Base-by-base conservation (phyloP, 1,139 yeast genomes). In the Pichia sp. region DNA sequence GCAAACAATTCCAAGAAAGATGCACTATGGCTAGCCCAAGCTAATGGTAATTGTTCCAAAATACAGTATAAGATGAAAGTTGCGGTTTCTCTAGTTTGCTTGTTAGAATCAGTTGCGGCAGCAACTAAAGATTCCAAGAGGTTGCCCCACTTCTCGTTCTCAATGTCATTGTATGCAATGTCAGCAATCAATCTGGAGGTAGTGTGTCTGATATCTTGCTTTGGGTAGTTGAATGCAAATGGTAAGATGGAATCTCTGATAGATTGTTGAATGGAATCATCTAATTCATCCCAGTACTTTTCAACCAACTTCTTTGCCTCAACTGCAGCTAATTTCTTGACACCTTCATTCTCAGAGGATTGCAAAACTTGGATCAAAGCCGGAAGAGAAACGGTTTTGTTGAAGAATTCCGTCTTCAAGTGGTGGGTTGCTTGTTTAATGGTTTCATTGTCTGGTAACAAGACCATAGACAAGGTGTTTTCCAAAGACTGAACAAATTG, bases 321-420 rank as follows among this genome's bases (percentile, higher is more conserved):
- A 42, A 91, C 96, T 44, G 96, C 94, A 14, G 97, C 94, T 47
- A 91, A 69, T 62, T 87, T 96, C 56, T 72, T 74, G 49, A 83
- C 59, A 50, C 77, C 76, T 42, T 69, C 75, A 48, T 74, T 76
- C 28, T 67, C 64, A 46, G 77, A 74, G 48, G 69, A 69, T 60
- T 83, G 91, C 55, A 86, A 70, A 47, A 91, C 74, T 54, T 84
- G 94, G 50, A 91, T 66, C 56, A 88, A 69, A 9, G 94, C 79
- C 21, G 96, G 93, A 41, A 91, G 71, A 15, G 93, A 75, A 50
- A 72, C 65, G 13, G 84, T 74, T 51, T 78, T 75, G 39, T 74
- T 66, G 64, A 83, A 91, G 56, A 80, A 83, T 35, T 83, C 87
- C 47, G 75, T 71, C 55, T 80, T 76, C 55, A 91, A 73, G 49